phyloP scores from a whole-genome alignment of 176 grass and related monocot species.

The Puya raimondii region DNA sequence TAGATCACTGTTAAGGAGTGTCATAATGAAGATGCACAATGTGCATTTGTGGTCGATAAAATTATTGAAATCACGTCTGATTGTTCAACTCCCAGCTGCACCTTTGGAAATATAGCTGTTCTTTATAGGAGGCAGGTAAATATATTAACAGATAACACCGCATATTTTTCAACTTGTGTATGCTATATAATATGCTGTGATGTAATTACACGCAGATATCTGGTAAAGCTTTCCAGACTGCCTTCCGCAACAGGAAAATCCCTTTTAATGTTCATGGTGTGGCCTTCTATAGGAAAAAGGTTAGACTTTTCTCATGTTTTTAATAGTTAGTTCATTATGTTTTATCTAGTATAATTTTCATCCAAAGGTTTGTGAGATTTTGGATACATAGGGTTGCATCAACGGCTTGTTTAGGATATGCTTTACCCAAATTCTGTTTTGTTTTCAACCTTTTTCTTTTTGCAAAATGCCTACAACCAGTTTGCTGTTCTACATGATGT shows the following conservation, averaged over 20 bases:
- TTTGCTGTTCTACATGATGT: not conserved
- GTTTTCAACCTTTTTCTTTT: not conserved
- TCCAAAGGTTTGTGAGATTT: not conserved
- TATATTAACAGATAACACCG: not conserved
- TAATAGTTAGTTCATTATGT: not conserved
- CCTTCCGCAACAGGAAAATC: conserved; percentile 94
- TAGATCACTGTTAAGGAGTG: conserved; percentile 91
- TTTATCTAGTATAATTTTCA: not conserved
- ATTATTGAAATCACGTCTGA: conserved; percentile 73
- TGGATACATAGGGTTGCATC: not conserved
- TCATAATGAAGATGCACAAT: conserved; percentile 83
- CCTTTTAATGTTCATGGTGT: conserved; percentile 93
- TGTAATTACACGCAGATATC: conserved; percentile 45
- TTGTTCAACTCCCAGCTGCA: conserved; percentile 30
- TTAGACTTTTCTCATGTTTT: conserved; percentile 11
- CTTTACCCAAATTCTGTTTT: not conserved
- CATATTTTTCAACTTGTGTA: not conserved
- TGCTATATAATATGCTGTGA: conserved; percentile 23
- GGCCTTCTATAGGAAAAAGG: conserved; percentile 98
- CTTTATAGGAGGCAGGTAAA: conserved; percentile 86
- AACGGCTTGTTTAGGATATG: not conserved
- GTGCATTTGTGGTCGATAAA: conserved; percentile 92
- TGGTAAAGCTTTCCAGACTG: conserved; percentile 88
- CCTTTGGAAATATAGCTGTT: conserved; percentile 69
- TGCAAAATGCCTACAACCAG: not conserved